A percentile compares a stretch with the other conserved stretches of the same genome.
phyloP scores from a whole-genome alignment of 2,329 filamentous ascomycete genomes.

The Aspergillus aculeatus region DNA sequence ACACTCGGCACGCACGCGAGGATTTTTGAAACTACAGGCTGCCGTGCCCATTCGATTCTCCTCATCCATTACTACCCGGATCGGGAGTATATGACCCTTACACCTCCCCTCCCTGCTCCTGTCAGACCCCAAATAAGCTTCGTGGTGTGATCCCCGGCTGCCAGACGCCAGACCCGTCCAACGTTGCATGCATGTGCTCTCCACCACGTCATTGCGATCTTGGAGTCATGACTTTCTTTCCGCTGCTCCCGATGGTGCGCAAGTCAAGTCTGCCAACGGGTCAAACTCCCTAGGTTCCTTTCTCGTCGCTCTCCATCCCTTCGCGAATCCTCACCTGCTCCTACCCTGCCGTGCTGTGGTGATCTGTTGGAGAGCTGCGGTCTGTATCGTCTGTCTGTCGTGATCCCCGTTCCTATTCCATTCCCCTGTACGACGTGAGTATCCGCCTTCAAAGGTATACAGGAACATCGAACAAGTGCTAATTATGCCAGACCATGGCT shows the following conservation, averaged over 20 bases:
- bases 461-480: neutral
- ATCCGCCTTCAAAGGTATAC: neutral
- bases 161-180: neutral
- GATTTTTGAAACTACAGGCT: neutral
- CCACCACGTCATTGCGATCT: conserved; percentile 17
- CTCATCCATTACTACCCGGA: neutral
- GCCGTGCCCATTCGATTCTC: neutral
- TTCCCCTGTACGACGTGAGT: neutral
- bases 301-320: neutral
- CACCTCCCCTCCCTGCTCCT: neutral
- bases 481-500: conserved; percentile 21
- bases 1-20: neutral
- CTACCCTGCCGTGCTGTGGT: neutral
- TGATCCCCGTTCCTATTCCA: neutral
- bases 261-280: neutral
- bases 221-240: conserved; percentile 10
- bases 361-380: neutral
- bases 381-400: neutral
- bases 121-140: conserved; percentile 14
- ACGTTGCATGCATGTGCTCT: conserved; percentile 15
- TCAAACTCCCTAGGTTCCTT: neutral
- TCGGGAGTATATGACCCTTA: neutral
- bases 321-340: neutral
- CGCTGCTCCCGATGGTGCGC: conserved; percentile 9
- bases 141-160: neutral